Conservation (phyloP, 306 rosid genomes). For the Inga laurina region DNA sequence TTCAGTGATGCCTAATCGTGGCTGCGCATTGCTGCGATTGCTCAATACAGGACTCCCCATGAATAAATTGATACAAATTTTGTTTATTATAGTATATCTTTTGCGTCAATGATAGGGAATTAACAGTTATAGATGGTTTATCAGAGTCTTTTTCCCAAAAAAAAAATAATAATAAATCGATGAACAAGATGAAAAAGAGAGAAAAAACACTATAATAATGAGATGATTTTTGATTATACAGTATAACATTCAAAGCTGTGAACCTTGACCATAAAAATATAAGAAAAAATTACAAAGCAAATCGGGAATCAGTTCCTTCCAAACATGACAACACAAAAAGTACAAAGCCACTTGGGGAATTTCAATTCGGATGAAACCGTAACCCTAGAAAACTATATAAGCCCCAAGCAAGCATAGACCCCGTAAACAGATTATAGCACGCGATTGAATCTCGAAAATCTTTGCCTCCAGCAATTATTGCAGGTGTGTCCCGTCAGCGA, state of each 20-base stretch:
- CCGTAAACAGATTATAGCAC: background rate
- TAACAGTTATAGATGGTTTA: constrained; percentile 31
- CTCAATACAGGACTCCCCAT: constrained; percentile 74
- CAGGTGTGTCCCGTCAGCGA: background rate
- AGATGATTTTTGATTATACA: constrained; percentile 60
- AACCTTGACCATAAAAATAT: constrained; percentile 32
- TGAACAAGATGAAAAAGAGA: constrained; percentile 23
- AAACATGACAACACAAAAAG: constrained; percentile 27
- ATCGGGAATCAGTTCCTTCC: constrained; percentile 30
- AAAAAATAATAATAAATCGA: constrained; percentile 18
- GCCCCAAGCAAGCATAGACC: background rate
- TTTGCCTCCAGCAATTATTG: background rate
- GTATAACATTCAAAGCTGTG: constrained; percentile 45
- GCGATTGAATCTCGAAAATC: constrained; percentile 18
- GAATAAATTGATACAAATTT: constrained; percentile 29
- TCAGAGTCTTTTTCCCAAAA: constrained; percentile 34
- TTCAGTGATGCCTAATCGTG: constrained; percentile 87
- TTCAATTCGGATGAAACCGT: constrained; percentile 37
- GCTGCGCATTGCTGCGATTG: constrained; percentile 69
- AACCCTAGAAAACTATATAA: constrained; percentile 32
- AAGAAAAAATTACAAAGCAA: constrained; percentile 37
- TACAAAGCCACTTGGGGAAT: constrained; percentile 43
- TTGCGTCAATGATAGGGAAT: constrained; percentile 39
- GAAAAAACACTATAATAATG: constrained; percentile 40
- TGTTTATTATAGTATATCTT: constrained; percentile 19